These are phyloP conservation scores for Rhododendron williamsianum DNA, from an alignment of 148 eudicot genomes.

Conservation along the genomic window DNA sequence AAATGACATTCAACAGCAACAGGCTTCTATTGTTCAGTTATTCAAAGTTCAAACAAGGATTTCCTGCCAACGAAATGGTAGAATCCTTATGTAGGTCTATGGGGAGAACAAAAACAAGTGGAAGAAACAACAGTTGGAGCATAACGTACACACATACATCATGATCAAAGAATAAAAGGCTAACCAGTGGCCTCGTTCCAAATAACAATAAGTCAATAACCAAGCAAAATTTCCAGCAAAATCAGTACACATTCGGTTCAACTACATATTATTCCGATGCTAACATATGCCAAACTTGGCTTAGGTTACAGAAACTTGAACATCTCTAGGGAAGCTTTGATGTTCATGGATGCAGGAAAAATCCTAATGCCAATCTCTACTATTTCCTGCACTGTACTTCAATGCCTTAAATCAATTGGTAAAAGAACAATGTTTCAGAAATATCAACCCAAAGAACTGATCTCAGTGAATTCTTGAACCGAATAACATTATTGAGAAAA, in stretches of 20 bases:
- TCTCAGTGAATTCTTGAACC: conserved; percentile 2
- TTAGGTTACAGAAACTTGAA: neutral
- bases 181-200: neutral
- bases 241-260: neutral
- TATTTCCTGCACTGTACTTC: neutral
- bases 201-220: neutral
- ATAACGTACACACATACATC: neutral
- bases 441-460: neutral
- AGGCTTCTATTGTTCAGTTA: neutral
- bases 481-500: neutral
- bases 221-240: neutral
- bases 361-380: neutral
- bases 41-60: neutral
- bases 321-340: neutral
- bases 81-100: neutral
- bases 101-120: neutral
- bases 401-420: neutral
- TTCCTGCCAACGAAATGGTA: neutral
- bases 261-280: neutral
- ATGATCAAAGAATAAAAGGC: neutral
- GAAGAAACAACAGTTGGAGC: neutral
- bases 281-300: neutral
- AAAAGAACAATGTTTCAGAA: neutral
- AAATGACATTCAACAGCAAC: neutral
- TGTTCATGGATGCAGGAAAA: neutral